Conservation (phyloP, 345 rosid genomes). For the Noccaea caerulescens region DNA sequence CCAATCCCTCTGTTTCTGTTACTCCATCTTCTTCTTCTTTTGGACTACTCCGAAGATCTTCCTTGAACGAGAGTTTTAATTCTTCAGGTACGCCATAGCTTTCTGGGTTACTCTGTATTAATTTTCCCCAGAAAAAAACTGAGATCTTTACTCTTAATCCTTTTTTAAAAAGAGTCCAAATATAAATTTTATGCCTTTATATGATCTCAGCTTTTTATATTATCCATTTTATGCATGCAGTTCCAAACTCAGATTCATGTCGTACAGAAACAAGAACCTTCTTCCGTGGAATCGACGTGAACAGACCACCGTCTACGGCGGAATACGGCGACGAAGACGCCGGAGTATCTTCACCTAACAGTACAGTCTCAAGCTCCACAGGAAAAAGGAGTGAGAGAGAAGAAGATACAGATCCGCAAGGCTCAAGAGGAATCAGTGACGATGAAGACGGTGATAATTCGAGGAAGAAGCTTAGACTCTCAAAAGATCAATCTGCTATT, state of each 20-base stretch:
- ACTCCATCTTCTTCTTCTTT: conserved; percentile 49
- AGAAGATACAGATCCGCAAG: conserved; percentile 64
- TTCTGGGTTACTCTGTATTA: conserved; percentile 25
- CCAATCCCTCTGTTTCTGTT: conserved; percentile 50
- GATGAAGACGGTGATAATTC: conserved; percentile 93
- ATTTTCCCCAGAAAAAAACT: conserved; percentile 39
- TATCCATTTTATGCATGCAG: conserved; percentile 59
- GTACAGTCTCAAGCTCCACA: conserved; percentile 86
- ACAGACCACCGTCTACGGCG: conserved; percentile 67
- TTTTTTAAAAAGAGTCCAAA: not conserved
- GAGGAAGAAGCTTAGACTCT: conserved; percentile 89
- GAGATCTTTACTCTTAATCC: not conserved
- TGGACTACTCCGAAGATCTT: conserved; percentile 50
- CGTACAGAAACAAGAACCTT: conserved; percentile 60
- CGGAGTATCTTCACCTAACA: conserved; percentile 90
- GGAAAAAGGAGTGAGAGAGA: conserved; percentile 95
- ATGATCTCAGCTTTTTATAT: not conserved
- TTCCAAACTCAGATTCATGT: conserved; percentile 59
- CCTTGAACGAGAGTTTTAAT: conserved; percentile 60
- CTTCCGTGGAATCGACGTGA: conserved; percentile 86
- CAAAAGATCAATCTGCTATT: conserved; percentile 92
- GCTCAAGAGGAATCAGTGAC: conserved; percentile 77
- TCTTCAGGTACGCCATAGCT: conserved; percentile 53
- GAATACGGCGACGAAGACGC: conserved; percentile 81
- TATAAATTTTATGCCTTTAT: not conserved